Conservation (phyloP, 768 basidiomycete genomes). For the Hygrophoropsis aurantiaca region DNA sequence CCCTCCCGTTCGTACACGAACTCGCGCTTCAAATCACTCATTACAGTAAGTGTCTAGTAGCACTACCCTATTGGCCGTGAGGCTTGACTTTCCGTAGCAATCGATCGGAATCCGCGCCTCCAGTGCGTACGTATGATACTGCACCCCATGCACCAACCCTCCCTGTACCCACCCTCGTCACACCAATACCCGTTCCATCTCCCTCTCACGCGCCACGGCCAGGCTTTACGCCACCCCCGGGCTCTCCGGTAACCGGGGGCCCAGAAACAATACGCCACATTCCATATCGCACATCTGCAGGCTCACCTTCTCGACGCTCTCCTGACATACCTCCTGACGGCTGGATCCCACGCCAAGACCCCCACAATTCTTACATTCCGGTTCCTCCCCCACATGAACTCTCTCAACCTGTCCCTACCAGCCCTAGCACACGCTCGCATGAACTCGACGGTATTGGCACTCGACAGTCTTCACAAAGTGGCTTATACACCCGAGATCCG, state of each 20-base stretch:
- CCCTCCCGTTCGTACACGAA: slow-evolving; percentile 10
- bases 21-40: slow-evolving; percentile 12
- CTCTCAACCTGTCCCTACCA: slow-evolving; percentile 10
- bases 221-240: slow-evolving; percentile 6
- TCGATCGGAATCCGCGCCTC: slow-evolving; percentile 27
- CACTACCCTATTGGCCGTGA: slow-evolving; percentile 3
- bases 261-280: slow-evolving; percentile 29
- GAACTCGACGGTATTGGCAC: no score
- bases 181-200: slow-evolving; percentile 14
- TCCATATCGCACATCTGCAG: slow-evolving; percentile 22
- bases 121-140: slow-evolving; percentile 20
- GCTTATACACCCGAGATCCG: background rate
- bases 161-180: slow-evolving; percentile 18
- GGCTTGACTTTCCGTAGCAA: slow-evolving; percentile 10
- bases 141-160: slow-evolving; percentile 14
- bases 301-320: slow-evolving; percentile 2
- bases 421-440: slow-evolving; percentile 12
- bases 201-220: slow-evolving; percentile 16
- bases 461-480: slow-evolving; percentile 1
- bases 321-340: slow-evolving; percentile 17
- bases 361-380: slow-evolving; percentile 20
- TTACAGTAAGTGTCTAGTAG: slow-evolving; percentile 23
- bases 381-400: slow-evolving; percentile 22
- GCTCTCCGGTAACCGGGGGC: slow-evolving; percentile 5
- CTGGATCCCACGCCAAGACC: slow-evolving; percentile 29